Evolutionary conservation across 2,329 filamentous ascomycete species (phyloP), one percentile per base, ranked within the genome.

Genomic region (Domatiomyces catenatus): DNA sequence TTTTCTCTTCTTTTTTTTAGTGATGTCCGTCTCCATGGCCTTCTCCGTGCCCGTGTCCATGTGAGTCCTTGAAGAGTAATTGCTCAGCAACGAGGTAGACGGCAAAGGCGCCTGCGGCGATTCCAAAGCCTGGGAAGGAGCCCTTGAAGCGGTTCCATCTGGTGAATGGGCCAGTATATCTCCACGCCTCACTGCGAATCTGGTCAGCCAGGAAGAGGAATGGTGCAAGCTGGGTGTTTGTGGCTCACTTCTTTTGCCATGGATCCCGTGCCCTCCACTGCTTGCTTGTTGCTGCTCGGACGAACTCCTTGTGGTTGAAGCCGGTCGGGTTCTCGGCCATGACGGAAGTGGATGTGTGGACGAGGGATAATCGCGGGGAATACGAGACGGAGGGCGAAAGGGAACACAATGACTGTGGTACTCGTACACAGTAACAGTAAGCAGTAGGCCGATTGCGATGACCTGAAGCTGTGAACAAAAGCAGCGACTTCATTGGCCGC

Each of bases 81-180:
- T 92, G 79, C 73, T 98, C 92, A 69, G 87, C 94, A 54, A 78
- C 80, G 67, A 89, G 87, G 73, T 98, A 98, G 56, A 74, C 82
- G 47, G 83, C 80, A 67, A 98, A 98, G 45, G 90, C 89, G 53
- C 92, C 89, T 4, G 84, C 84, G 28, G 88, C 92, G 61, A 90
- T 94, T 57, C 92, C 92, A 61, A 98, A 76, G 54, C 92, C 92
- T 39, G 92, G 92, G 66, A 98, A 87, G 57, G 80, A 75, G 62
- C 77, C 74, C 72, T 83, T 88, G 75, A 95, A 92, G 61, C 92
- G 84, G 72, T 94, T 94, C 72, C 75, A 84, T 61, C 90, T 80
- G 58, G 82, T 83, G 75, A 95, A 96, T 50, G 79, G 82, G 56
- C 90, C 92, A 36, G 77, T 81, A 75, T 94, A 95, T 69, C 92